Percentiles rank a stretch among this genome's conserved stretches.
Evolutionary conservation across 345 rosid genomes (phyloP).

Genomic region (Melaleuca quinquenervia): DNA sequence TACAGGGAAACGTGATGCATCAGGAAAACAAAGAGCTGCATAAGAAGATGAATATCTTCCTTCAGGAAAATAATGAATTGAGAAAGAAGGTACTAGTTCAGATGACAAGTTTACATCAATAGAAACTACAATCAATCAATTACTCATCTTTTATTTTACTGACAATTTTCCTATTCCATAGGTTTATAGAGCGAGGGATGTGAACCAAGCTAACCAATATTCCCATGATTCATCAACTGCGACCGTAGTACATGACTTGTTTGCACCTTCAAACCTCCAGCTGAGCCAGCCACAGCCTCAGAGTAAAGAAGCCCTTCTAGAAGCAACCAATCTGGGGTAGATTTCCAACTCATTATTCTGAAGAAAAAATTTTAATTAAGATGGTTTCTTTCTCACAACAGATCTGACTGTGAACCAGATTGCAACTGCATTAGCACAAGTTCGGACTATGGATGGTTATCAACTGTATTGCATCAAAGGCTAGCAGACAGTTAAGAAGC

Average conservation of each 20-base stretch:
- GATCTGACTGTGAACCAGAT: conserved; percentile 24
- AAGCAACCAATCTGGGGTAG: conserved; percentile 52
- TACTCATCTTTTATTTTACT: neutral
- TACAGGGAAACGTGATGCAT: conserved; percentile 49
- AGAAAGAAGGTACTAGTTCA: conserved; percentile 22
- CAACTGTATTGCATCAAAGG: neutral
- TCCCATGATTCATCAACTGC: conserved; percentile 30
- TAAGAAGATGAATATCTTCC: conserved; percentile 52
- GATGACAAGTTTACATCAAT: neutral
- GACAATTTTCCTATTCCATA: conserved; percentile 8
- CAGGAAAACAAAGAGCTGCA: conserved; percentile 59
- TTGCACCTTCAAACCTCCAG: conserved; percentile 50
- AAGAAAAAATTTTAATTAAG: neutral
- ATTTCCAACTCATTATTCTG: neutral
- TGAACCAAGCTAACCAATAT: conserved; percentile 22
- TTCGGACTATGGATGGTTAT: neutral
- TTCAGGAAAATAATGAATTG: conserved; percentile 33
- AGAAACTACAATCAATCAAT: conserved; percentile 1
- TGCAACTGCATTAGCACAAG: conserved; percentile 36
- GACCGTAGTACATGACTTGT: conserved; percentile 32
- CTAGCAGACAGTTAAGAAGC: neutral
- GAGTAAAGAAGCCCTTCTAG: conserved; percentile 27
- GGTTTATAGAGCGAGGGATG: conserved; percentile 41
- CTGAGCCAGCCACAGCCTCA: conserved; percentile 55
- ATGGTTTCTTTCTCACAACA: neutral